Evolutionary conservation across 2,329 filamentous ascomycete species (phyloP).

Genomic region (Hortaea werneckii): DNA sequence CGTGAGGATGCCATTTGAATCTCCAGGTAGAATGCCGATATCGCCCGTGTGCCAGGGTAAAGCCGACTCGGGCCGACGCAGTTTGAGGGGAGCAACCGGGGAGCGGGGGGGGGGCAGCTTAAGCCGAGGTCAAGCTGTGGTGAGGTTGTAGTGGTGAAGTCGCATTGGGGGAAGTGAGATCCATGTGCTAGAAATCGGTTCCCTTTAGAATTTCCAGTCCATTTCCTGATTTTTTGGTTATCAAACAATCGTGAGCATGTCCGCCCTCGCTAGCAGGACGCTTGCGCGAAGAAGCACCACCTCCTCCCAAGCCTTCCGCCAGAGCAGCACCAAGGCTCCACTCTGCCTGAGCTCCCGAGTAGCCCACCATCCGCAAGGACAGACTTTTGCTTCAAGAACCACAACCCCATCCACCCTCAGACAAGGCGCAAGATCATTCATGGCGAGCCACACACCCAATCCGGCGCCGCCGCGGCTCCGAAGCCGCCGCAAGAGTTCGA

Average conservation of each 20-base stretch:
- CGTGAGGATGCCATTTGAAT: neutral
- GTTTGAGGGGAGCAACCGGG: neutral
- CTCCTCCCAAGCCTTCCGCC: conserved; percentile 13
- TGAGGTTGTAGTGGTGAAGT: neutral
- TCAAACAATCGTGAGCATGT: conserved; percentile 10
- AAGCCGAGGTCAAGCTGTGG: neutral
- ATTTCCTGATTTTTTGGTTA: neutral
- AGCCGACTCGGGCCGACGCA: neutral
- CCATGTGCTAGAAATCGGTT: neutral
- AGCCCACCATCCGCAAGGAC: conserved; percentile 7
- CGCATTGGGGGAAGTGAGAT: neutral
- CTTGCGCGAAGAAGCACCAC: conserved; percentile 20
- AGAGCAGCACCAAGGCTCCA: conserved; percentile 16
- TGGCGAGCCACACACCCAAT: conserved; percentile 23
- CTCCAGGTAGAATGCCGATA: neutral
- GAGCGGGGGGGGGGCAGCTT: neutral
- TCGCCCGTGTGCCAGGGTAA: neutral
- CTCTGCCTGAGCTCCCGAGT: conserved; percentile 12
- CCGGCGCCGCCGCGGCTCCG: conserved; percentile 21
- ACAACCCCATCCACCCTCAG: conserved; percentile 1
- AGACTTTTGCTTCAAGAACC: conserved; percentile 3
- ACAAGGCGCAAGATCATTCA: conserved; percentile 20
- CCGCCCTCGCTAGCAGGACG: conserved; percentile 31
- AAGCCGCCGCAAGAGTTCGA: conserved; percentile 50
- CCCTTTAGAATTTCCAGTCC: neutral